Evolutionary conservation across 768 basidiomycete genomes (phyloP).

Genomic region (Pleurotus eryngii): DNA sequence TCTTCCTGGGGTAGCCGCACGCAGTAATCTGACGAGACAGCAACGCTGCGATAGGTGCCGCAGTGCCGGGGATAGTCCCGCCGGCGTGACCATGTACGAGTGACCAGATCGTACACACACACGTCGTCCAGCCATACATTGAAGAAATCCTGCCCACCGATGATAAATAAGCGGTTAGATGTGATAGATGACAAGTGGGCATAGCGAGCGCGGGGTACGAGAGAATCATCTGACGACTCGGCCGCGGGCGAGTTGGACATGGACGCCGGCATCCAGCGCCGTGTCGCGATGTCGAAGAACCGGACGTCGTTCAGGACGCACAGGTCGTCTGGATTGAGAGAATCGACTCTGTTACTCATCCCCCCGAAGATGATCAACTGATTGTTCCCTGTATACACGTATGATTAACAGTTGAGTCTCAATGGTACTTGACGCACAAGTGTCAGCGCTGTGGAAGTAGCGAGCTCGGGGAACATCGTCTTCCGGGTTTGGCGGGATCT

Average conservation of each 20-base stretch:
- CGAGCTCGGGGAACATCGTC: conserved; percentile 77
- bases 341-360: conserved; percentile 80
- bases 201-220: conserved; percentile 82
- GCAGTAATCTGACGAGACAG: conserved; percentile 66
- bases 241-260: conserved; percentile 27
- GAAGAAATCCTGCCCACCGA: conserved; percentile 92
- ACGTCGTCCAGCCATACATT: conserved; percentile 95
- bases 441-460: conserved; percentile 93
- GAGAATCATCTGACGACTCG: conserved; percentile 35
- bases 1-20: conserved; percentile 74
- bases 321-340: conserved; percentile 71
- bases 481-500: conserved; percentile 53
- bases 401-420: not conserved
- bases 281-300: conserved; percentile 73
- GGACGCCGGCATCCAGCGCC: conserved; percentile 64
- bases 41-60: conserved; percentile 93
- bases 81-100: conserved; percentile 73
- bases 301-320: conserved; percentile 93
- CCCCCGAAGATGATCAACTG: conserved; percentile 93
- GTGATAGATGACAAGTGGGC: conserved; percentile 92
- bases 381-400: conserved; percentile 64
- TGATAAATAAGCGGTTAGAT: conserved; percentile 80
- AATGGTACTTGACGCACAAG: conserved; percentile 47
- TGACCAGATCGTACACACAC: conserved; percentile 79
- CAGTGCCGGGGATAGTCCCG: conserved; percentile 89